Base-by-base conservation (phyloP, 345 rosid genomes). In the Dipteronia dyeriana region DNA sequence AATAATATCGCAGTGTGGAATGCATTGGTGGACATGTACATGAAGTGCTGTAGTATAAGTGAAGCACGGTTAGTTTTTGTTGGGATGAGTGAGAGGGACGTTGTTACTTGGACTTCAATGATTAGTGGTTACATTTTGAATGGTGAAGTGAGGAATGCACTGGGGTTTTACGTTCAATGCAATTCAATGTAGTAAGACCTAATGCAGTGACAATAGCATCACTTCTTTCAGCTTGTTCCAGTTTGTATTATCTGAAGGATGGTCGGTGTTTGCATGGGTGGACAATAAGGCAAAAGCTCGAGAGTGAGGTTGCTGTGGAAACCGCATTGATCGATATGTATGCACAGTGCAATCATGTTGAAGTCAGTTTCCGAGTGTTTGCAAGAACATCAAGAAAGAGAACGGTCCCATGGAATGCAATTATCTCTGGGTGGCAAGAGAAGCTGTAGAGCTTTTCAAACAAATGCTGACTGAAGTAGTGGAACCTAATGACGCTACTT, bases 251-350 rank as follows among this genome's bases (percentile, higher is more conserved):
- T 78, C 79, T 87, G 59, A 87, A 78, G 82, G 82, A 78, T 74
- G 96, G 94, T 14, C 84, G 83, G 72, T 84, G 90, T 79, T 77
- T 94, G 78, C 98, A 94, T 64, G 96, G 94, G 43, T 92, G 94
- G 97, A 91, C 87, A 1, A 73, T 85, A 70, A 88, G 89, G 84
- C 93, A 84, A 75, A 79, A 80, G 66, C 75, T 91, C 26, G 85
- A 76, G 75, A 75, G 81, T 5, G 83, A 85, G 65, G 84, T 91
- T 79, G 70, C 76, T 41, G 75, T 91, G 9, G 93, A 92, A 77
- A 94, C 98, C 49, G 90, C 96, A 80, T 82, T 94, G 83, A 91
- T 92, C 70, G 92, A 90, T 81, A 91, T 92, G 93, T 94, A 92
- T 83, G 93, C 98, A 79, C 92, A 88, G 79, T 91, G 96, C 82